phyloP scores from a whole-genome alignment of 257 asterid species.

The Solanum raphanifolium region DNA sequence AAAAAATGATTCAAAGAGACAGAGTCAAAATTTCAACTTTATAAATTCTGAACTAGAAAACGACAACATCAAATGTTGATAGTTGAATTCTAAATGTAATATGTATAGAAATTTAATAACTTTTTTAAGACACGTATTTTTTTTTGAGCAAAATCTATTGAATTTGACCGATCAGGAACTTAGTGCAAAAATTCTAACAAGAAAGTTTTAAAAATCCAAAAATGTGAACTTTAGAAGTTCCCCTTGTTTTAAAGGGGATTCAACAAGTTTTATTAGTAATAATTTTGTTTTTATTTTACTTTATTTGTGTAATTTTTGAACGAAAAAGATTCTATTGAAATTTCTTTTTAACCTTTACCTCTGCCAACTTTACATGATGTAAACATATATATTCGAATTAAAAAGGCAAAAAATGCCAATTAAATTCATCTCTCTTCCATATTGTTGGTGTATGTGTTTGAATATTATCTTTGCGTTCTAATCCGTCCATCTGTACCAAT shows the following conservation, averaged over 20 bases:
- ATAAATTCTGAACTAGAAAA: neutral
- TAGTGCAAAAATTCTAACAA: neutral
- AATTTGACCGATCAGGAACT: neutral
- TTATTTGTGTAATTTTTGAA: neutral
- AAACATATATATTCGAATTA: neutral
- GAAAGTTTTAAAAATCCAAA: neutral
- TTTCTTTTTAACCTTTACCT: neutral
- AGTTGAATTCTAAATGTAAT: neutral
- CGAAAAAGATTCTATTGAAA: neutral
- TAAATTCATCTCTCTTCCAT: conserved; percentile 7
- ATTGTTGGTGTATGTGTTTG: neutral
- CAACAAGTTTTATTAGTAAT: neutral
- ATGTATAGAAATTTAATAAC: neutral
- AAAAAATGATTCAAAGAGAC: neutral
- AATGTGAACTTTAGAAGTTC: neutral
- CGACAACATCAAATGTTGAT: neutral
- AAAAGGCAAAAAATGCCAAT: neutral
- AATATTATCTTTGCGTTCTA: neutral
- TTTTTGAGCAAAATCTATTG: neutral
- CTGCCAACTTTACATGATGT: neutral
- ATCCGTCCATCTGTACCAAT: neutral
- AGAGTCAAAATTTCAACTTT: neutral
- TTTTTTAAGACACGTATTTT: neutral
- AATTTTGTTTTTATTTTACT: neutral
- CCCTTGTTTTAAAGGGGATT: neutral